phyloP scores from a whole-genome alignment of 139 green algal species.

The Dunaliella primolecta region DNA sequence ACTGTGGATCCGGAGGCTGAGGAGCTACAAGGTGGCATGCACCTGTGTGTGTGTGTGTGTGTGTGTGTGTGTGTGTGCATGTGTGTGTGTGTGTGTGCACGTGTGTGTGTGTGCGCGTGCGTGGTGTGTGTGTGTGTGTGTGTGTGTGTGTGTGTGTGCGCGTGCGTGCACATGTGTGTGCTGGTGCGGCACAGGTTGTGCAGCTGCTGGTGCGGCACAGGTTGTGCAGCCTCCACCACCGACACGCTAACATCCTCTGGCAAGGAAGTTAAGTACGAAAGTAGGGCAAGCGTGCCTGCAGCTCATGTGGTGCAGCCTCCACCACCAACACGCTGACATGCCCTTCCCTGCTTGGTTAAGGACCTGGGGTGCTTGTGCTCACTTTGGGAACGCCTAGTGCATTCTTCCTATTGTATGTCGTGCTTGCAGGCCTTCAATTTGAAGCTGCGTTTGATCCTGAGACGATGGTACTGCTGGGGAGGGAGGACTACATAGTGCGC shows the following conservation, averaged over 20 bases:
- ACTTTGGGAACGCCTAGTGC: too few relatives aligned
- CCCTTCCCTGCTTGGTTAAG: too few relatives aligned
- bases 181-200: not conserved
- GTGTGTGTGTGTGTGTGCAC: conserved; percentile 1
- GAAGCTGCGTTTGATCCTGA: conserved; percentile 12
- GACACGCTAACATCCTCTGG: too few relatives aligned
- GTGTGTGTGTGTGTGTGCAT: conserved; percentile 18
- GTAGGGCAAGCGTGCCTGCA: too few relatives aligned
- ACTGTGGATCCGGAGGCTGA: conserved; percentile 28
- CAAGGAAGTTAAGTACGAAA: too few relatives aligned
- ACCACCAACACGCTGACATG: too few relatives aligned
- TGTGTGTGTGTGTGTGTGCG: not conserved
- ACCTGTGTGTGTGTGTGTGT: conserved; percentile 1
- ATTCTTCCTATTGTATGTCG: too few relatives aligned
- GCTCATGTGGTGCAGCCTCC: too few relatives aligned
- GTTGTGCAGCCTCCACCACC: too few relatives aligned
- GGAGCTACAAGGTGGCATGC: conserved; percentile 11
- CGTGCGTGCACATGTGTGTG: not conserved
- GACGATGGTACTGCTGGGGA: conserved; percentile 56
- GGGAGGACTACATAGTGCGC: conserved; percentile 72
- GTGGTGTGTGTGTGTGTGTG: not conserved
- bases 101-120: not conserved
- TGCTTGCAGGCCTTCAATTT: conserved; percentile 1
- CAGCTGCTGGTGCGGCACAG: not conserved
- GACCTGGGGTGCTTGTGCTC: too few relatives aligned